Base-by-base conservation (phyloP, 164 flowering plant genomes). In the Umbellularia californica region DNA sequence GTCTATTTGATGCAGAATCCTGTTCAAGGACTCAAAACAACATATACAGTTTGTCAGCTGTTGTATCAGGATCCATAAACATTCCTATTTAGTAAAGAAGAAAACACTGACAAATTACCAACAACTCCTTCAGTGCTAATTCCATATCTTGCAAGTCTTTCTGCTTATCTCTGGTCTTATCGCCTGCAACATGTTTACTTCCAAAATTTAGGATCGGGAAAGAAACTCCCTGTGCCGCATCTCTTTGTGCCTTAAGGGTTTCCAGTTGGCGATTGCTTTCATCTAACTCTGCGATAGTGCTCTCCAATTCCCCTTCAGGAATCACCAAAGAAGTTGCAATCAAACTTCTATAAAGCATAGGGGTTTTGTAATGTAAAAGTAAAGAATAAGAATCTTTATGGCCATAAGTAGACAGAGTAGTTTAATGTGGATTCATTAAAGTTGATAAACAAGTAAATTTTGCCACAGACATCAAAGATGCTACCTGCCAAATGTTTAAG, bases 131-230 rank as follows among this genome's bases (percentile, higher is more conserved):
- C 51, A 92, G 84, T 65, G 82, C 50, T 52, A 88, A 82, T 80
- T 92, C 98, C 92, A 92, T 83, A 51, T 88, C 97, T 71, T 87
- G 92, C 81, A 90, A 64, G 78, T 92, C 90, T 72, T 86, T 90
- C 68, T 87, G 88, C 75, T 85, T 93, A 77, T 93, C 94, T 74
- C 81, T 87, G 58, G 77, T 72, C 81, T 79, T 90, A 64, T 92
- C 97, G 72, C 80, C 83, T 76, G 83, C 72, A 67, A 71, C 79
- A 72, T 75, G 88, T 76, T 83, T 91, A 80, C 71, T 86, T 12
- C 88, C 88, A 50, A 85, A n/a, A 78, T 82, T 90, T 67, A 90
- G 80, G 62, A 90, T 77, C 72, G 94, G 95, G 70, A 89, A 88
- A 68, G 79, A 78, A 62, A 83, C 84, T 71, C 90, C 88, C 79